phyloP scores from a whole-genome alignment of 768 basidiomycete species.

The Xerocomellus chrysenteron region DNA sequence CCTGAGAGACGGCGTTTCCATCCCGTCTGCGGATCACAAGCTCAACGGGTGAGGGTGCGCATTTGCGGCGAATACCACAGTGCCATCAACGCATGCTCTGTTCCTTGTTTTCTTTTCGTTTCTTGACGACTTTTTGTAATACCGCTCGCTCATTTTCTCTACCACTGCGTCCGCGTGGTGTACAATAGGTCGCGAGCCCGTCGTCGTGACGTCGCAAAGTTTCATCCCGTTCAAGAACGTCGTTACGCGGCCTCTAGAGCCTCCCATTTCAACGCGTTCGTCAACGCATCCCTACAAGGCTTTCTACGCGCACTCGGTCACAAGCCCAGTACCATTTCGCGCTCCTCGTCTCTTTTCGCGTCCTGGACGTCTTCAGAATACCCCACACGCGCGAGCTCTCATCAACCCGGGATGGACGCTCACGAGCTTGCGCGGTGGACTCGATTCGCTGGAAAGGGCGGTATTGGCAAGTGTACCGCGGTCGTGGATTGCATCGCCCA shows the following conservation, averaged over 20 bases:
- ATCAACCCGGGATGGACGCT: constrained; percentile 52
- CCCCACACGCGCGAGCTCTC: not conserved
- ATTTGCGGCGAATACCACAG: no score
- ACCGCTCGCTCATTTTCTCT: not conserved
- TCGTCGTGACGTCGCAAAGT: not conserved
- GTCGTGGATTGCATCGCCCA: constrained; percentile 74
- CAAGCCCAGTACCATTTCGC: not conserved
- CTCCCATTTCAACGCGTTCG: not conserved
- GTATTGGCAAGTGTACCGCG: constrained; percentile 80
- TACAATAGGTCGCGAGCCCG: not conserved
- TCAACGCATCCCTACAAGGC: not conserved
- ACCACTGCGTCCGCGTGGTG: not conserved
- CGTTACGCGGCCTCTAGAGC: no score
- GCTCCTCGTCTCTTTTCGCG: not conserved
- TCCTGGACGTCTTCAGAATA: not conserved
- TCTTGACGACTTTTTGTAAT: not conserved
- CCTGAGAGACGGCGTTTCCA: no score
- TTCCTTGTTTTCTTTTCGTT: not conserved
- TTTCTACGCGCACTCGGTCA: not conserved
- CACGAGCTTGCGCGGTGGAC: constrained; percentile 77
- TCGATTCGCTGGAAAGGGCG: constrained; percentile 81
- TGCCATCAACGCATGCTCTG: not conserved
- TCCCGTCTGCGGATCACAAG: no score
- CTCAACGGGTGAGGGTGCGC: no score
- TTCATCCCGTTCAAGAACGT: not conserved